Evolutionary conservation across 2,329 filamentous ascomycete species (phyloP).

Genomic region (Cryphonectria radicalis): DNA sequence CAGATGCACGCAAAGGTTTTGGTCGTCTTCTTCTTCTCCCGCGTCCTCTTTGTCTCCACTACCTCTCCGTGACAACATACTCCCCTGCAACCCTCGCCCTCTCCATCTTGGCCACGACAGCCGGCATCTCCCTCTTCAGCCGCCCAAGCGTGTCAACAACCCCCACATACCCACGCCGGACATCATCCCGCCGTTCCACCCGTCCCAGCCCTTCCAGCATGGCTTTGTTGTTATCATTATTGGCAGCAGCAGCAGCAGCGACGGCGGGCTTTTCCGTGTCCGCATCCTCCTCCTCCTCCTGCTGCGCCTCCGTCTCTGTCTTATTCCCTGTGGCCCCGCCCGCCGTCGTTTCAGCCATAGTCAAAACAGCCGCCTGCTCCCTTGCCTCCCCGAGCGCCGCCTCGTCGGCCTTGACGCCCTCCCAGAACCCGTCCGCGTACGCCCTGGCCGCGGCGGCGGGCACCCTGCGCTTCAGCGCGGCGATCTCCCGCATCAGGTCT

Average conservation of each 20-base stretch:
- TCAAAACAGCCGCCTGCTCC: slow-evolving; percentile 29
- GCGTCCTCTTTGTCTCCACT: slow-evolving; percentile 24
- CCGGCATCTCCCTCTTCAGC: slow-evolving; percentile 64
- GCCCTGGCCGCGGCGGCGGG: slow-evolving; percentile 50
- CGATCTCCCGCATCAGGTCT: slow-evolving; percentile 66
- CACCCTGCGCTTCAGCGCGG: slow-evolving; percentile 59
- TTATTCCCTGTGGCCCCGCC: slow-evolving; percentile 14
- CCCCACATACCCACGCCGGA: slow-evolving; percentile 51
- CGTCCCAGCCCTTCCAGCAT: slow-evolving; percentile 38
- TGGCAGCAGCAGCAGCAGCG: too few relatives aligned
- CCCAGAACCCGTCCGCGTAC: slow-evolving; percentile 47
- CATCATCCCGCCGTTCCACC: slow-evolving; percentile 51
- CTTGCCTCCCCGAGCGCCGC: slow-evolving; percentile 42
- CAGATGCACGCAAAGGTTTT: neutral
- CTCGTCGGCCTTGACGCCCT: slow-evolving; percentile 52
- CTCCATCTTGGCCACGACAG: slow-evolving; percentile 67
- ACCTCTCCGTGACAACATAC: slow-evolving; percentile 56
- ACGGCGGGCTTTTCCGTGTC: slow-evolving; percentile 16
- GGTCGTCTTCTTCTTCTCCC: neutral
- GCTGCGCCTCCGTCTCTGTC: neutral
- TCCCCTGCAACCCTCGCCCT: slow-evolving; percentile 63
- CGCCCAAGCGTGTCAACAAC: slow-evolving; percentile 56
- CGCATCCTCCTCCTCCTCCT: slow-evolving; percentile 32
- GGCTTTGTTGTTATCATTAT: slow-evolving; percentile 12
- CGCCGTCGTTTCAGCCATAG: slow-evolving; percentile 15